Evolutionary conservation across 2,329 filamentous ascomycete species (phyloP).

Genomic region (Colletotrichum phormii): DNA sequence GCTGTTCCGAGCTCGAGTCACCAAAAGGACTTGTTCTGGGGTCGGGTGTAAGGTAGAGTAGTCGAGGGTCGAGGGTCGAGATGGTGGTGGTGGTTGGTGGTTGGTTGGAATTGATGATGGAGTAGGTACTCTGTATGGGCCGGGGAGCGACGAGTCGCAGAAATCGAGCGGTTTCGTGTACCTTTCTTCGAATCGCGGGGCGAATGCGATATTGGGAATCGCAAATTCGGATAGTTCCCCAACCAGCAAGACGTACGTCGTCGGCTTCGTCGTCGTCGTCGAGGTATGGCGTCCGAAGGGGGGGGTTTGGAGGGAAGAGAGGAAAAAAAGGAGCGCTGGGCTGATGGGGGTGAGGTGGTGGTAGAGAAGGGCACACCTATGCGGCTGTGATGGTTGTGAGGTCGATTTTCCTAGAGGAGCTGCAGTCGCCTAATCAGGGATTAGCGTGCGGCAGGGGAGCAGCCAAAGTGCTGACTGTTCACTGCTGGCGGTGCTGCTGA

Average conservation of each 20-base stretch:
- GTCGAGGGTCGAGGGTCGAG: neutral
- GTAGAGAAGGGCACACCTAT: slow-evolving; percentile 30
- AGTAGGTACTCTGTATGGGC: neutral
- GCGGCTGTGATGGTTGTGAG: slow-evolving; percentile 37
- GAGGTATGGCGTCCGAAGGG: neutral
- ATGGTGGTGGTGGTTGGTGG: slow-evolving; percentile 4
- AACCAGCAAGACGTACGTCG: slow-evolving; percentile 27
- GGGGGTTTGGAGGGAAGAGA: neutral
- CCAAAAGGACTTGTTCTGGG: slow-evolving; percentile 26
- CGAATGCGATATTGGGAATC: slow-evolving; percentile 39
- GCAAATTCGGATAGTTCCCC: slow-evolving; percentile 7
- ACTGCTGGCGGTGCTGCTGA: neutral
- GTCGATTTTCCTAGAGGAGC: slow-evolving; percentile 44
- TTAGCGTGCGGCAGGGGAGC: slow-evolving; percentile 44
- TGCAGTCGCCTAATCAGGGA: slow-evolving; percentile 46
- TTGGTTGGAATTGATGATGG: slow-evolving; percentile 11
- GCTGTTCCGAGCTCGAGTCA: slow-evolving; percentile 38
- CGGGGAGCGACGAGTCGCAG: slow-evolving; percentile 23
- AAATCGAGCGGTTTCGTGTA: slow-evolving; percentile 37
- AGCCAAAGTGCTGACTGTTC: slow-evolving; percentile 8
- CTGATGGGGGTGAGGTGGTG: slow-evolving; percentile 26
- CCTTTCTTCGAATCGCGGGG: slow-evolving; percentile 40
- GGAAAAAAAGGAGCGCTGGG: slow-evolving; percentile 32
- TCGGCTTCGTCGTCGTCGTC: slow-evolving; percentile 8
- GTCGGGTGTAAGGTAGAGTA: neutral